A percentile compares a stretch with the other conserved stretches of the same genome.
Evolutionary conservation across 2,329 filamentous ascomycete species (phyloP).

Genomic region (Elsinoe necatrix): DNA sequence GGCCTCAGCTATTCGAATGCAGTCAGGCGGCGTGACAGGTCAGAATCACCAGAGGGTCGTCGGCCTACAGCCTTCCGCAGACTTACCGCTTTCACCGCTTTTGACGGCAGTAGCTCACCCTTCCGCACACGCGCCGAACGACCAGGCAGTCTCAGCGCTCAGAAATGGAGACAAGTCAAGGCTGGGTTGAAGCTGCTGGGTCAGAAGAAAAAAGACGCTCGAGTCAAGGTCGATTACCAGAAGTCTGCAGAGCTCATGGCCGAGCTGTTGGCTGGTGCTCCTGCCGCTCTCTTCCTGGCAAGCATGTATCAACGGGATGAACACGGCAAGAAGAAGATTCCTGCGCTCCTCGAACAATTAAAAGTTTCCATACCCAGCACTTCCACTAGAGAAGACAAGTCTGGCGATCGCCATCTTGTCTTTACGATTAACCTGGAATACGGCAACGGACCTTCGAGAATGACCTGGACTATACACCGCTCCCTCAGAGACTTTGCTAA

Average conservation of each 20-base stretch:
- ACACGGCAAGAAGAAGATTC: conserved; percentile 88
- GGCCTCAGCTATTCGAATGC: conserved; percentile 37
- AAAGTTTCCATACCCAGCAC: conserved; percentile 83
- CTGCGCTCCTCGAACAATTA: conserved; percentile 87
- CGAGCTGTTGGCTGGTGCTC: conserved; percentile 83
- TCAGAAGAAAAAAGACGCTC: conserved; percentile 75
- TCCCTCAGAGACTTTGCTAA: conserved; percentile 86
- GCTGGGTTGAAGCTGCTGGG: conserved; percentile 71
- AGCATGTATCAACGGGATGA: conserved; percentile 98
- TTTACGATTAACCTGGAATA: conserved; percentile 94
- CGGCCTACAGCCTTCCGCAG: conserved; percentile 40
- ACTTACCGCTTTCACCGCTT: conserved; percentile 38
- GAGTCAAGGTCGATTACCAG: conserved; percentile 77
- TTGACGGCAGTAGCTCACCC: conserved; percentile 30
- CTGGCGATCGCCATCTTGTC: conserved; percentile 63
- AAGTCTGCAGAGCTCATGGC: conserved; percentile 97
- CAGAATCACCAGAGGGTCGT: conserved; percentile 29
- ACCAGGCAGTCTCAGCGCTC: conserved; percentile 48
- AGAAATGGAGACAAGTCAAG: conserved; percentile 90
- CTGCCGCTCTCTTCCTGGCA: conserved; percentile 85
- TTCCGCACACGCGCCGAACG: conserved; percentile 39
- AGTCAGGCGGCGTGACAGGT: conserved; percentile 16
- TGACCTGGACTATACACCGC: conserved; percentile 91
- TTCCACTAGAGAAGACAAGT: conserved; percentile 52
- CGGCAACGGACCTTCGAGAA: conserved; percentile 85